These are phyloP conservation scores for Cercospora nicotianae DNA, from an alignment of 2,329 filamentous ascomycete species.

Conservation along the genomic window DNA sequence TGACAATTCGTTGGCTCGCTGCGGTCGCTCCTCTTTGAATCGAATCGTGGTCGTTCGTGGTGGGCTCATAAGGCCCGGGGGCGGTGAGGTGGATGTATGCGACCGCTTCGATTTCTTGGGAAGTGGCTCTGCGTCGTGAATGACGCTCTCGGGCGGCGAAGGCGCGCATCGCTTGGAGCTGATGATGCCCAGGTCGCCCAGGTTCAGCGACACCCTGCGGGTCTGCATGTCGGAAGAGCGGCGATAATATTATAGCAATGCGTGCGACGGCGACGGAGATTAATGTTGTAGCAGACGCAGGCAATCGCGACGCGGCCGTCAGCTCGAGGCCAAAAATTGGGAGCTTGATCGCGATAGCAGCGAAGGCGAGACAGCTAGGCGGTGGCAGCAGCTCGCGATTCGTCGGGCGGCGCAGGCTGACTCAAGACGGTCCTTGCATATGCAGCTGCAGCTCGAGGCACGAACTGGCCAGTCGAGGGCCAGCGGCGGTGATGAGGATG, in stretches of 20 bases:
- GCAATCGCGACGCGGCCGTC: slow-evolving; percentile 3
- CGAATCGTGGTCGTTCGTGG: slow-evolving; percentile 46
- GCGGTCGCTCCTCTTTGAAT: slow-evolving; percentile 51
- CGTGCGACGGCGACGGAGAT: slow-evolving; percentile 3
- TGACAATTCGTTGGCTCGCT: slow-evolving; percentile 65
- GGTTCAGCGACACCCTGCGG: slow-evolving; percentile 89
- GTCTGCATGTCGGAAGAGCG: slow-evolving; percentile 70
- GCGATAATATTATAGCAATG: slow-evolving; percentile 5
- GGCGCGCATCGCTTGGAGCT: slow-evolving; percentile 60
- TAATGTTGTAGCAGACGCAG: slow-evolving; percentile 1
- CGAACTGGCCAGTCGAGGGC: slow-evolving; percentile 1
- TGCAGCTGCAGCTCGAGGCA: slow-evolving; percentile 19
- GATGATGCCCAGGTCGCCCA: slow-evolving; percentile 90
- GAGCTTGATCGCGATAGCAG: slow-evolving; percentile 12
- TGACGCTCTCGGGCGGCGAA: slow-evolving; percentile 62
- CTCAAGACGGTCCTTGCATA: slow-evolving; percentile 12
- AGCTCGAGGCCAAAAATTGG: slow-evolving; percentile 8
- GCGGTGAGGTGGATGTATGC: slow-evolving; percentile 54
- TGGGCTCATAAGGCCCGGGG: slow-evolving; percentile 45
- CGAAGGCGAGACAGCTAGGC: slow-evolving; percentile 1
- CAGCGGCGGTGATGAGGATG: not conserved
- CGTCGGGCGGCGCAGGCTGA: slow-evolving; percentile 15
- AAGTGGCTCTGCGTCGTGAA: slow-evolving; percentile 58
- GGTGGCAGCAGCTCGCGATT: slow-evolving; percentile 13
- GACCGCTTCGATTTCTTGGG: slow-evolving; percentile 71